Base-by-base conservation (phyloP, 2,329 filamentous ascomycete species). In the Arthroderma sp. region DNA sequence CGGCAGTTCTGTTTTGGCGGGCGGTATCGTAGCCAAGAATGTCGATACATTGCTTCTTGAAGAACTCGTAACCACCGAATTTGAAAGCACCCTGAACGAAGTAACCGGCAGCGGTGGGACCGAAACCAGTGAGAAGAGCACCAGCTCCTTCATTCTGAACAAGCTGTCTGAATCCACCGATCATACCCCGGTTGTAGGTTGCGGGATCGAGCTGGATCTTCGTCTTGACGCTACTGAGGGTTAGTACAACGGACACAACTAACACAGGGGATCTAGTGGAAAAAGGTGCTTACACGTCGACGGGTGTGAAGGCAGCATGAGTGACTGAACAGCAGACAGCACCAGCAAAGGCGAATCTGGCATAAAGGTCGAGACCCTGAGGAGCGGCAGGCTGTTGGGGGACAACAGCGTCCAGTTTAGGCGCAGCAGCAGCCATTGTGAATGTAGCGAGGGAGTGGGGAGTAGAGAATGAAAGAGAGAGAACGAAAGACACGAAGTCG, bases 251-350 rank as follows among this genome's bases (percentile, higher is more conserved):
- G 32, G 28, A 29, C 4, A 32, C 9, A 30, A 11, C 8, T n/a
- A 11, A 32, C n/a, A 10, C 39, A 15, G 11, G 30, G 15, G 6
- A 9, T 7, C 10, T 8, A 31, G 22, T 2, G 11, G 5, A 30
- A 7, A 9, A 43, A 22, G 27, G 8, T 5, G 85, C 89, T 70
- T 91, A 96, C 89, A 98, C 91, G 84, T 98, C 91, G 69, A 98
- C 87, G 64, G 91, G 91, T 57, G 91, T 98, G 61, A 96, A 81
- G 63, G 77, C 83, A 70, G 89, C 91, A 79, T 98, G 91, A 64
- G 91, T 98, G 72, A 96, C 74, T 59, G 88, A 91, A 72, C 91
- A 98, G 81, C 91, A 95, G 75, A 96, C 74, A 60, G 91, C 91
- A 72, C 91, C 91, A 61, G 91, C 88, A 61, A 98, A 83, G 71